Percentiles rank a stretch among this genome's conserved stretches.
Conservation (phyloP, 768 basidiomycete species). For the Imleria badia region DNA sequence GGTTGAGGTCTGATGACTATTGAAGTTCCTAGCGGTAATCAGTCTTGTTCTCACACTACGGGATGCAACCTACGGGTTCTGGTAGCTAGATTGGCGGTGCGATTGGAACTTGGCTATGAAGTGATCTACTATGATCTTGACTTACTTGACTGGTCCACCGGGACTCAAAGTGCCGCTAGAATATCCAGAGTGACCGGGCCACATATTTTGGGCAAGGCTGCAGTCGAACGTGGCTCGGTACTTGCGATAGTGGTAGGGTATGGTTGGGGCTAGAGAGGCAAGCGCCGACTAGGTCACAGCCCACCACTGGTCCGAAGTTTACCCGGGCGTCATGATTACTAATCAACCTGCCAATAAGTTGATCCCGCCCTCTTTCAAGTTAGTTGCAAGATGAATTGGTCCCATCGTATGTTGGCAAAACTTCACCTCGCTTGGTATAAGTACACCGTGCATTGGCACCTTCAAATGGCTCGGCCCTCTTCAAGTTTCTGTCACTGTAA, state of each 20-base stretch:
- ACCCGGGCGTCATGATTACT: too few relatives aligned
- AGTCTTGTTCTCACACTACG: not conserved
- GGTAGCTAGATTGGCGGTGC: slow-evolving; percentile 6
- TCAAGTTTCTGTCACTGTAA: too few relatives aligned
- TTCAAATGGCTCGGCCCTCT: too few relatives aligned
- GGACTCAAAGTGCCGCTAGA: not conserved
- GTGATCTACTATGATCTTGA: not conserved
- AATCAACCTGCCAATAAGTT: too few relatives aligned
- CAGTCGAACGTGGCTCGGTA: not conserved
- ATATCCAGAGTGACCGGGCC: slow-evolving; percentile 8
- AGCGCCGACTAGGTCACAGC: too few relatives aligned
- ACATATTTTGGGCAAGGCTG: not conserved
- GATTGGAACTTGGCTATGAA: not conserved
- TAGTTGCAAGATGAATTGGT: too few relatives aligned
- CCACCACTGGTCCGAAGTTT: too few relatives aligned
- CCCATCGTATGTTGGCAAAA: too few relatives aligned
- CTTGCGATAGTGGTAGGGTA: not conserved
- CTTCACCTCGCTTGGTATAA: too few relatives aligned
- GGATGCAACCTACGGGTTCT: slow-evolving; percentile 14
- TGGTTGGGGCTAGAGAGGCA: too few relatives aligned
- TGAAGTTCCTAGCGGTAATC: not conserved
- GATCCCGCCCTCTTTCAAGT: too few relatives aligned
- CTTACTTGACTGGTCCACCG: slow-evolving; percentile 14
- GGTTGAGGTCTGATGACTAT: not conserved
- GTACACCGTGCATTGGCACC: too few relatives aligned